Evolutionary conservation across 108 stramenopile species (phyloP), one percentile per base, ranked within the genome.

Genomic region (Ochromonas danica): DNA sequence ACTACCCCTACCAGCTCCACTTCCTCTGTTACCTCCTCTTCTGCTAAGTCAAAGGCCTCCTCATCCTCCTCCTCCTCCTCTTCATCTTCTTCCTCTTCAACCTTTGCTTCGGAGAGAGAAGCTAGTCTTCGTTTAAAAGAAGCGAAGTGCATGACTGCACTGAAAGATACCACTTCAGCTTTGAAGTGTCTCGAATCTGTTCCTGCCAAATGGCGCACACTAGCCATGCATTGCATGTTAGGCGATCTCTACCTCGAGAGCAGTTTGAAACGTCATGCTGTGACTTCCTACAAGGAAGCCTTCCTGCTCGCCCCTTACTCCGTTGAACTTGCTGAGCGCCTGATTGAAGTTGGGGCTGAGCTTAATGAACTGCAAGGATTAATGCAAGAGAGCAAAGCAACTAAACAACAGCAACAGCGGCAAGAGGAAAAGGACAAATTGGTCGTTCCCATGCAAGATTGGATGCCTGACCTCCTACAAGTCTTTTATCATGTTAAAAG

Each of bases 211-310:
- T 51, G 6, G 45, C 45, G 45, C n/a, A n/a, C n/a, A n/a, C n/a
- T n/a, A n/a, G n/a, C n/a, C n/a, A n/a, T n/a, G n/a, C n/a, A n/a
- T n/a, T n/a, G n/a, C n/a, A n/a, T n/a, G n/a, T n/a, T 51, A 51
- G 45, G 45, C 22, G 45, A 51, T 51, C 22, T 51, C 14, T 51
- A 51, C 22, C 6, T 14, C 30, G 25, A 22, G 3, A 14, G 63
- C 63, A 67, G 31, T 67, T 67, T 67, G 25, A 67, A 67, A 28
- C 6, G 31, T 3, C 63, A 67, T 36, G 63, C 63, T 6, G 10
- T 67, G 25, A 28, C 33, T 67, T 28, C 35, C 17, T 67, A 67
- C 31, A 22, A 33, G 6, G 33, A 67, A 67, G 63, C 63, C 17
- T 67, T 35, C 6, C 33, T 36, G 6, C 63, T 31, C 14, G 30